Percentiles rank a stretch among this genome's conserved stretches.
phyloP scores from a whole-genome alignment of 139 green algal genomes.

The Trebouxia sp. region DNA sequence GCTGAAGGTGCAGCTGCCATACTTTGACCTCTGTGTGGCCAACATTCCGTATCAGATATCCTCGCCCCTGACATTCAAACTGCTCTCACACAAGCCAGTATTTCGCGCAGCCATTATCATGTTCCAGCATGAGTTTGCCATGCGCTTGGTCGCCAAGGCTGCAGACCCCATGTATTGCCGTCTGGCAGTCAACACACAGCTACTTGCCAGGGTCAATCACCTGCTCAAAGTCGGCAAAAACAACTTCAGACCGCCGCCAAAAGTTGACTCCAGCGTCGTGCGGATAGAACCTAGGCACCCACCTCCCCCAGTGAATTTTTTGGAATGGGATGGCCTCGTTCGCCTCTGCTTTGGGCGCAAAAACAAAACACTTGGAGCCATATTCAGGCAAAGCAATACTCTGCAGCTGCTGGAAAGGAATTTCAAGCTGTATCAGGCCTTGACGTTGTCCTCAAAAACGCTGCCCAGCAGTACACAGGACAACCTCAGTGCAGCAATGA shows the following conservation, averaged over 20 bases:
- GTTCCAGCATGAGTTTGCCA: slow-evolving; percentile 99
- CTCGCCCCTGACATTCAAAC: slow-evolving; percentile 98
- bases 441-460: neutral
- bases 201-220: slow-evolving; percentile 82
- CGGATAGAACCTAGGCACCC: slow-evolving; percentile 96
- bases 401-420: slow-evolving; percentile 78
- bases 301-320: slow-evolving; percentile 92
- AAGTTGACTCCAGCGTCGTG: slow-evolving; percentile 97
- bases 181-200: slow-evolving; percentile 95
- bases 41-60: slow-evolving; percentile 99
- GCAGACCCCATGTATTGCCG: slow-evolving; percentile 86
- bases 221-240: slow-evolving; percentile 91
- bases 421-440: neutral
- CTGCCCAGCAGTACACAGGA: neutral
- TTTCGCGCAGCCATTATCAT: slow-evolving; percentile 97
- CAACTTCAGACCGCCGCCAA: slow-evolving; percentile 96
- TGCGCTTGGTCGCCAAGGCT: slow-evolving; percentile 92
- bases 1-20: slow-evolving; percentile 90
- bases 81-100: slow-evolving; percentile 81
- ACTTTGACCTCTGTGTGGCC: slow-evolving; percentile 99
- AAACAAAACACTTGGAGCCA: slow-evolving; percentile 97
- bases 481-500: neutral
- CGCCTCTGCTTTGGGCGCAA: slow-evolving; percentile 92
- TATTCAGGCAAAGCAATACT: slow-evolving; percentile 78
- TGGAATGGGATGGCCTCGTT: slow-evolving; percentile 94